Evolutionary conservation across 768 basidiomycete genomes (phyloP), one percentile per base, ranked within the genome.

Genomic region (Pisolithus microcarpus): DNA sequence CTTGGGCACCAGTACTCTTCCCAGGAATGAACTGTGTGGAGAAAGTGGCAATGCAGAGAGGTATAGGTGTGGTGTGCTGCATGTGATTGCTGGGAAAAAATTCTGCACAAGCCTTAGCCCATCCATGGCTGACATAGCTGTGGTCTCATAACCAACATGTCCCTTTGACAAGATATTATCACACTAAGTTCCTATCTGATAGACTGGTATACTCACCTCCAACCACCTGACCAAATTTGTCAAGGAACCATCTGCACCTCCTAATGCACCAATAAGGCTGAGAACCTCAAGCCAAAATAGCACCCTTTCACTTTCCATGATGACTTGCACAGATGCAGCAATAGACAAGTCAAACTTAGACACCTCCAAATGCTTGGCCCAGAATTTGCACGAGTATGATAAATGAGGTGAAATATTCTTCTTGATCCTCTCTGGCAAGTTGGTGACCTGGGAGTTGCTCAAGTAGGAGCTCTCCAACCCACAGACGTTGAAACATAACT

Each of bases 401-500:
- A 57, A 31, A 28, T 47, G 43, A 8, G 16, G 28, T 23, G 56
- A n/a, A 10, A 55, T 55, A 30, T 26, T 38, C 11, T 9, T 36
- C 21, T 49, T 2, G 7, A 51, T 6, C 19, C 43, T 47, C 43
- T 19, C 47, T 37, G 6, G 8, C 15, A 42, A 19, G 30, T 19
- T 51, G 1, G 9, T 3, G 13, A 69, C 48, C 19, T 70, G 59
- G 8, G 38, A 30, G 50, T 72, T 69, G 5, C 31, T 52, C 5
- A 61, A 21, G 47, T 64, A 61, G 1, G 70, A 71, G 10, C 57
- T 63, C 23, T 58, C 53, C 3, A 73, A 49, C 6, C 61, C 26
- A 53, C 64, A 68, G 34, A 72, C 69, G 49, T 72, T 70, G 56
- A 73, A 72, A 43, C 53, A 46, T 8, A 72, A 59, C 5, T 52